Evolutionary conservation across 192 early-diverging fungal genomes (phyloP), one percentile per base, ranked within the genome.

Genomic region (Backusella morwellensis): DNA sequence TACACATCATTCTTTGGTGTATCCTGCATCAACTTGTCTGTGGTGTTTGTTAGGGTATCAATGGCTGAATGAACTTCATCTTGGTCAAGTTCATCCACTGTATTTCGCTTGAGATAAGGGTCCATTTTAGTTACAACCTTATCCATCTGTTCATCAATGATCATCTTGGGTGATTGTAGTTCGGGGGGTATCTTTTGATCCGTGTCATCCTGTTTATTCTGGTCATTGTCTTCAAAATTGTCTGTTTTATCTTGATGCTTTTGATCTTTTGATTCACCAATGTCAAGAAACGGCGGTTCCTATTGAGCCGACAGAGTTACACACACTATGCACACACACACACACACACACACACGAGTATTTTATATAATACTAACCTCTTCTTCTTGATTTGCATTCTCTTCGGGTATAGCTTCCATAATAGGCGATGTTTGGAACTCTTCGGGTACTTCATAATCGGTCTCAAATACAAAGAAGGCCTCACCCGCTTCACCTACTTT

Each of bases 401-500:
- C 11, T 29, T 26, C 73, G 15, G 72, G 52, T 26, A 74, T 50
- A 5, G 92, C 90, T n/a, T 86, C 89, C 11, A 88, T 86, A 40
- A 98, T 92, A 0, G 98, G 98, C 7, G 96, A 97, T 3, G 98
- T 99, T 72, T 93, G 95, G 76, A 95, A 95, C 78, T 97, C 96
- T 68, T 91, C 90, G n/a, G 96, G 96, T 17, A 97, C 96, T 34
- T 93, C 90, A 75, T 93, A 88, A 40, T 97, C 95, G 0, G 95
- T 94, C 77, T 98, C 95, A 40, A 98, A 87, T 8, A 99, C 96
- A 86, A 99, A 99, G 82, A 99, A 99, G 34, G 95, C 97, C 80
- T 99, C 98, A 29, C 98, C 98, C 11, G 95, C 93, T 63, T 98
- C 98, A 17, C 97, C 95, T 6, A 99, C 91, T 76, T 99, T 99